These are phyloP conservation scores for Trifolium pratense DNA, from an alignment of 306 rosid genomes.

Conservation along the genomic window DNA sequence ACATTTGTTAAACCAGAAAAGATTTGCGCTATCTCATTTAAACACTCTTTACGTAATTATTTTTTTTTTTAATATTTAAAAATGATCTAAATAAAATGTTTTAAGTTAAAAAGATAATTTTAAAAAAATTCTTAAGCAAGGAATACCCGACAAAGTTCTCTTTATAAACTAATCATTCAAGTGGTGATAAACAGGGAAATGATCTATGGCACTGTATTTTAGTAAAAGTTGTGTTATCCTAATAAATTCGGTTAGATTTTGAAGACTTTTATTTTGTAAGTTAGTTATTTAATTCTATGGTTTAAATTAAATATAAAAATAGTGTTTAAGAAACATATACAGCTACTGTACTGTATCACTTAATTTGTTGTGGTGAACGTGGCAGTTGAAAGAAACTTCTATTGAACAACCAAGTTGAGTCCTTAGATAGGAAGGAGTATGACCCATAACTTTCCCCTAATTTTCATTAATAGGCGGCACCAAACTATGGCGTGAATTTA, in stretches of 20 bases:
- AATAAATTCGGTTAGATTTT: background rate
- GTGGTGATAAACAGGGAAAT: background rate
- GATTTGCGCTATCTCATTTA: no score
- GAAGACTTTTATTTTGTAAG: background rate
- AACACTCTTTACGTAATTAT: no score
- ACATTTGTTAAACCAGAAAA: no score
- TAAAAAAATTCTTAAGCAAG: no score
- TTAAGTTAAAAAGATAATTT: no score
- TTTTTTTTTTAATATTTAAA: no score
- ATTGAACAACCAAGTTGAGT: background rate
- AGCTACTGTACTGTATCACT: background rate
- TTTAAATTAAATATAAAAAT: background rate
- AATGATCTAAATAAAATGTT: no score
- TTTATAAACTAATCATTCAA: background rate
- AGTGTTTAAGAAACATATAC: background rate
- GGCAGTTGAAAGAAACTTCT: slow-evolving; percentile 18
- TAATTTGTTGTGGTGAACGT: background rate
- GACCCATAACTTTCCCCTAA: slow-evolving; percentile 30
- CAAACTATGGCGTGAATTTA: background rate
- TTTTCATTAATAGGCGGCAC: slow-evolving; percentile 44
- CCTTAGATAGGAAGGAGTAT: slow-evolving; percentile 1
- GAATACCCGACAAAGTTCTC: no score
- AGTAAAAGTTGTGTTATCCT: background rate
- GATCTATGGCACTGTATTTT: background rate
- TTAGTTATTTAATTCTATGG: background rate